A percentile compares a stretch with the other conserved stretches of the same genome.
phyloP scores from a whole-genome alignment of 164 flowering plant species.

The Vitis riparia region DNA sequence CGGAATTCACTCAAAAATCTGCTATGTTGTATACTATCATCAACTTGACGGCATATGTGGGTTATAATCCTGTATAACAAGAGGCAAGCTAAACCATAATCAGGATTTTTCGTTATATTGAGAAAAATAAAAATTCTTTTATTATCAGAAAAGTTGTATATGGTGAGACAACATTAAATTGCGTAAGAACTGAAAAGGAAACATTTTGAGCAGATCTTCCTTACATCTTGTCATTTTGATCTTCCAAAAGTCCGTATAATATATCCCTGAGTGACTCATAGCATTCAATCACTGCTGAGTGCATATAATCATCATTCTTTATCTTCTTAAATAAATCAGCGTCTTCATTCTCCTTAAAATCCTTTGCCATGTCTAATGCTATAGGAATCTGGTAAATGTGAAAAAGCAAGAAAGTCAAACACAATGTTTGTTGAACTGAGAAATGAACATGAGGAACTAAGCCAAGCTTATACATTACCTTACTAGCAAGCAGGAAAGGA shows the following conservation, averaged over 20 bases:
- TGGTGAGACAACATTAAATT: neutral
- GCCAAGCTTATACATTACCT: conserved; percentile 43
- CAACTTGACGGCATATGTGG: conserved; percentile 59
- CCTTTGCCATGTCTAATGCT: conserved; percentile 98
- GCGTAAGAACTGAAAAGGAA: neutral
- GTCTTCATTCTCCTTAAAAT: conserved; percentile 73
- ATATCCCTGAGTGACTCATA: conserved; percentile 77
- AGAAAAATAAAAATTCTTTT: neutral
- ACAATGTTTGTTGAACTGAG: neutral
- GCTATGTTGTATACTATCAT: conserved; percentile 40
- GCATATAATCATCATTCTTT: conserved; percentile 70
- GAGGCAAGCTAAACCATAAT: conserved; percentile 3
- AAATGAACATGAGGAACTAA: neutral
- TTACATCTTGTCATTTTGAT: conserved; percentile 61
- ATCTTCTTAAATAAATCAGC: conserved; percentile 78
- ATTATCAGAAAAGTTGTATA: neutral
- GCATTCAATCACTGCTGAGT: conserved; percentile 83
- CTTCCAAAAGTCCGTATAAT: conserved; percentile 53
- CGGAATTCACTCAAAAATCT: conserved; percentile 62
- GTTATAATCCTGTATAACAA: conserved; percentile 47
- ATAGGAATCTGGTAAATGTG: conserved; percentile 71
- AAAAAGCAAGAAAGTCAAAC: conserved; percentile 13
- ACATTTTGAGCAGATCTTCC: conserved; percentile 12
- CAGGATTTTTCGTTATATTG: neutral
- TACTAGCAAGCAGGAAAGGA: conserved; percentile 94